phyloP scores from a whole-genome alignment of 2,329 filamentous ascomycete genomes.

The Didymella glomerata region DNA sequence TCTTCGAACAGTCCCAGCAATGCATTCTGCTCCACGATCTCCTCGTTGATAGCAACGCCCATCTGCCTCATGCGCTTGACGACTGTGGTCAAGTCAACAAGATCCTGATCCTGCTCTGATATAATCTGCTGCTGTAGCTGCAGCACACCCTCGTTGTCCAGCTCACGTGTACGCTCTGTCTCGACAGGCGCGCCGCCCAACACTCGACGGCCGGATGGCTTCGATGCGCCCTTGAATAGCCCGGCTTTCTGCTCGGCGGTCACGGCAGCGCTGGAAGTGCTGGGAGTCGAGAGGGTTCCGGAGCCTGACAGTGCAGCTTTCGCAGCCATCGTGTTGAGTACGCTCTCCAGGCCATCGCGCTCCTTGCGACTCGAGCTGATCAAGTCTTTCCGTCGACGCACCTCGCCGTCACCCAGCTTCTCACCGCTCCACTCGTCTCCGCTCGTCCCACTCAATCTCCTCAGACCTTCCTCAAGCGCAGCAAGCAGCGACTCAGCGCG shows the following conservation, averaged over 20 bases:
- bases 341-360: conserved; percentile 76
- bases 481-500: conserved; percentile 71
- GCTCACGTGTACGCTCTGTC: conserved; percentile 77
- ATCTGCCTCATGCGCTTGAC: conserved; percentile 79
- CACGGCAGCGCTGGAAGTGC: conserved; percentile 44
- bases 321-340: conserved; percentile 70
- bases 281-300: conserved; percentile 33
- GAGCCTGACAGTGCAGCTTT: conserved; percentile 56
- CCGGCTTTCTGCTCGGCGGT: conserved; percentile 48
- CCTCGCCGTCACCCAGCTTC: conserved; percentile 75
- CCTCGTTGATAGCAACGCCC: conserved; percentile 77
- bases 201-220: conserved; percentile 65
- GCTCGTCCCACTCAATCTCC: conserved; percentile 45
- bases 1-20: conserved; percentile 73
- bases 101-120: conserved; percentile 75
- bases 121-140: conserved; percentile 79
- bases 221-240: conserved; percentile 44
- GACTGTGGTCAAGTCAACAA: conserved; percentile 72
- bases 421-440: conserved; percentile 55
- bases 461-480: conserved; percentile 71
- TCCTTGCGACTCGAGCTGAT: conserved; percentile 73
- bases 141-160: conserved; percentile 78
- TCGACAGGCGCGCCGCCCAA: conserved; percentile 77
- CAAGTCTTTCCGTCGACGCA: conserved; percentile 75
- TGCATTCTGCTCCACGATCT: conserved; percentile 63